phyloP scores from a whole-genome alignment of 345 rosid genomes.

The Eucalyptus pauciflora region DNA sequence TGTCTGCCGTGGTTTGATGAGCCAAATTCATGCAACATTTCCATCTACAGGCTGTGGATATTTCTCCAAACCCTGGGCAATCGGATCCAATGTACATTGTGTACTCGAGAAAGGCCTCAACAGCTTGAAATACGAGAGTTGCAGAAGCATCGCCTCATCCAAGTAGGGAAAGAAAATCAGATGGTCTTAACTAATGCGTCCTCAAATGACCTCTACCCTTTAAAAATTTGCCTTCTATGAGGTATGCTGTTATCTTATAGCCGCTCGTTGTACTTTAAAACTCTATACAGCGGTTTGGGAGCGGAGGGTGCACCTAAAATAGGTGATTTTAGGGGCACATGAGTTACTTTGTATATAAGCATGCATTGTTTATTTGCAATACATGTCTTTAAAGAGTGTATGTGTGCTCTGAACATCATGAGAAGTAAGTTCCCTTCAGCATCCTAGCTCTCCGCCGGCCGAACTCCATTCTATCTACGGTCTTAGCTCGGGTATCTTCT shows the following conservation, averaged over 20 bases:
- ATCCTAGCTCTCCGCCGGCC: not conserved
- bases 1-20: not conserved
- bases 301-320: not conserved
- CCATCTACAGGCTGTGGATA: conserved; percentile 65
- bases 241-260: not conserved
- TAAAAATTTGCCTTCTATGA: not conserved
- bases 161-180: not conserved
- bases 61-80: conserved; percentile 83
- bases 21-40: not conserved
- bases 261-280: not conserved
- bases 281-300: not conserved
- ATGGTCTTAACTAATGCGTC: not conserved
- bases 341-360: not conserved
- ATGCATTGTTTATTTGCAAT: not conserved
- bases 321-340: not conserved
- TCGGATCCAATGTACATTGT: conserved; percentile 84
- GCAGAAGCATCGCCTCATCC: not conserved
- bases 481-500: not conserved
- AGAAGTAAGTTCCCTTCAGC: not conserved
- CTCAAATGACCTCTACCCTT: not conserved
- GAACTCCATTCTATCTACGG: not conserved
- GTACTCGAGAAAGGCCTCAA: conserved; percentile 50
- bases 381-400: not conserved
- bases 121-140: conserved; percentile 10
- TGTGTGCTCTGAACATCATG: not conserved